Percentiles rank a stretch among this genome's conserved stretches.
Evolutionary conservation across 768 basidiomycete species (phyloP).

Genomic region (Mycena albidolilacea): DNA sequence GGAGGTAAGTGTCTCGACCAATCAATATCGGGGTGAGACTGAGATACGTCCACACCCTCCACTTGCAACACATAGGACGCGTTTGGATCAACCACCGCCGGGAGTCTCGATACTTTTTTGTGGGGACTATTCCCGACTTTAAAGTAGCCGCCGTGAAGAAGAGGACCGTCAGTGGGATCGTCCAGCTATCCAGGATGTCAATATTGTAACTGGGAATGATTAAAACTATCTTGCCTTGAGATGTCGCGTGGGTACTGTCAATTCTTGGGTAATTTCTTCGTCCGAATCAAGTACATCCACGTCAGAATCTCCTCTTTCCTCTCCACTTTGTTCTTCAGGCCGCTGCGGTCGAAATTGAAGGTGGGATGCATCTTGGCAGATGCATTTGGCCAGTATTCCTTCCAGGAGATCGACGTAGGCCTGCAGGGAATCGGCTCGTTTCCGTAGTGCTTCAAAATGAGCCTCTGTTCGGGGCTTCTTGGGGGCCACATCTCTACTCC

Average conservation of each 20-base stretch:
- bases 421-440: slow-evolving; percentile 29
- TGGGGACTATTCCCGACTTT: slow-evolving; percentile 2
- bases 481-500: slow-evolving; percentile 24
- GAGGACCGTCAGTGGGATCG: slow-evolving; percentile 19
- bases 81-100: slow-evolving; percentile 4
- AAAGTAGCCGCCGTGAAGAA: slow-evolving; percentile 19
- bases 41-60: slow-evolving; percentile 27
- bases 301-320: slow-evolving; percentile 22
- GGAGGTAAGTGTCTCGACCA: slow-evolving; percentile 38
- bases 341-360: slow-evolving; percentile 28
- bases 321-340: slow-evolving; percentile 2
- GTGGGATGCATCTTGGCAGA: slow-evolving; percentile 34
- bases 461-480: slow-evolving; percentile 34
- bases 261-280: slow-evolving; percentile 33
- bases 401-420: slow-evolving; percentile 28
- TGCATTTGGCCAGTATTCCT: slow-evolving; percentile 26
- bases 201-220: neutral
- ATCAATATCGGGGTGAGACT: slow-evolving; percentile 28
- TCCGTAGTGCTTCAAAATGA: slow-evolving; percentile 39
- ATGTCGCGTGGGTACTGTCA: slow-evolving; percentile 27
- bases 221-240: slow-evolving; percentile 30
- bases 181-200: slow-evolving; percentile 31
- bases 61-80: slow-evolving; percentile 35
- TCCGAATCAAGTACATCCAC: slow-evolving; percentile 27
- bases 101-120: neutral